Percentiles rank a stretch among this genome's conserved stretches.
These are phyloP conservation scores for Brassica incana DNA, from an alignment of 345 rosid genomes.

Conservation along the genomic window DNA sequence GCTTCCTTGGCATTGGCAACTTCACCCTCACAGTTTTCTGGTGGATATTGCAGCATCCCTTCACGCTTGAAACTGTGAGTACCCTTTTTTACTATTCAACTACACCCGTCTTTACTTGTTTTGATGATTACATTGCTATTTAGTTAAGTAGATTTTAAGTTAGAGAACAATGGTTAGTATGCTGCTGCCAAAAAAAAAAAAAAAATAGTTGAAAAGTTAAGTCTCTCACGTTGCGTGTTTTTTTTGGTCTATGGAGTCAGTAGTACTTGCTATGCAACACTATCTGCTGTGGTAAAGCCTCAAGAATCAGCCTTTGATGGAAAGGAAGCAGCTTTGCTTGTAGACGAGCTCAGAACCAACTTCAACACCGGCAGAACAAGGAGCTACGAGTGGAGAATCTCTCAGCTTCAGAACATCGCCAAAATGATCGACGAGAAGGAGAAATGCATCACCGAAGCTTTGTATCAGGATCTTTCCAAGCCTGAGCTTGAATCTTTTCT, in stretches of 20 bases:
- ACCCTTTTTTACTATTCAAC: not conserved
- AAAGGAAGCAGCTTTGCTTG: conserved; percentile 50
- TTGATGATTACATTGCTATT: conserved; percentile 13
- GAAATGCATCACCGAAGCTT: conserved; percentile 54
- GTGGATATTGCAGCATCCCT: conserved; percentile 26
- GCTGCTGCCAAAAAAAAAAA: not conserved
- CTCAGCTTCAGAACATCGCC: conserved; percentile 56
- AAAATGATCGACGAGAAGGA: conserved; percentile 75
- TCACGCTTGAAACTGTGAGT: conserved; percentile 37
- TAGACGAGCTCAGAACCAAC: conserved; percentile 49
- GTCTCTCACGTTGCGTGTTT: conserved; percentile 10
- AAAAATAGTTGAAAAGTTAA: not conserved
- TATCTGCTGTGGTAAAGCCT: conserved; percentile 30
- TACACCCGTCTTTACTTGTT: not conserved
- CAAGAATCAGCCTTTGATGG: conserved; percentile 32
- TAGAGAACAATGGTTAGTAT: not conserved
- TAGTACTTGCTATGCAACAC: conserved; percentile 39
- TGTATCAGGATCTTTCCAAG: conserved; percentile 67
- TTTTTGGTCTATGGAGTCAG: conserved; percentile 9
- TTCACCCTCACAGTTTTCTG: conserved; percentile 12
- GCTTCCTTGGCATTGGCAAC: conserved; percentile 4
- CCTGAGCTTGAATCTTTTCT: conserved; percentile 62
- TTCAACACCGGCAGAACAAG: conserved; percentile 63
- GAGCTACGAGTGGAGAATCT: conserved; percentile 78
- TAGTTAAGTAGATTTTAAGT: not conserved